Percentiles rank a stretch among this genome's conserved stretches.
Evolutionary conservation across 2,329 filamentous ascomycete species (phyloP).

Genomic region (Penicillium psychrosexuale): DNA sequence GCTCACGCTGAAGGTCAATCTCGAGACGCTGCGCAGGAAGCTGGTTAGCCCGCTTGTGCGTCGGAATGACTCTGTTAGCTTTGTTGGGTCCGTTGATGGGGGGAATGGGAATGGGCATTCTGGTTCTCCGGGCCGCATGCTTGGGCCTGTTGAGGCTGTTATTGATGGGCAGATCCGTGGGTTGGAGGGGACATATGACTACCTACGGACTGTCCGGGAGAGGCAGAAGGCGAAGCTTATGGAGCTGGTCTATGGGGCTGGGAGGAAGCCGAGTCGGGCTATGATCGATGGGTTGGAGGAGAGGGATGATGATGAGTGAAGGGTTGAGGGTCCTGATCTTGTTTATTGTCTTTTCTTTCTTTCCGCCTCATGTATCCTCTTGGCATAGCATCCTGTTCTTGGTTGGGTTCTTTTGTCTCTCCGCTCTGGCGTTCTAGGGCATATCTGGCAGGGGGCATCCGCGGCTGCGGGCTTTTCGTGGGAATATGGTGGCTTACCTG

Average conservation of each 20-base stretch:
- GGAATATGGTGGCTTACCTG: conserved; percentile 1
- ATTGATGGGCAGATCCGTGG: conserved; percentile 79
- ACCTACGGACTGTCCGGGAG: conserved; percentile 71
- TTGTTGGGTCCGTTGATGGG: conserved; percentile 31
- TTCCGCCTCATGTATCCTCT: background rate
- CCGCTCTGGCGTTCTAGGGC: conserved; percentile 7
- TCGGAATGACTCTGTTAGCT: conserved; percentile 54
- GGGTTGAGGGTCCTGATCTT: background rate
- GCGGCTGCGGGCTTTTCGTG: background rate
- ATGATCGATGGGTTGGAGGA: conserved; percentile 24
- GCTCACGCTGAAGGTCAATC: conserved; percentile 76
- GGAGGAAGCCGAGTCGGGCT: conserved; percentile 29
- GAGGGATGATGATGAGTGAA: conserved; percentile 13
- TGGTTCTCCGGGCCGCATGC: conserved; percentile 51
- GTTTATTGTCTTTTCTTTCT: background rate
- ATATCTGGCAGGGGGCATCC: conserved; percentile 1
- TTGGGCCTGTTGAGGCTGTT: conserved; percentile 56
- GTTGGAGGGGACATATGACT: conserved; percentile 72
- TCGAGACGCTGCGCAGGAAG: conserved; percentile 79
- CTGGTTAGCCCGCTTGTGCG: conserved; percentile 80
- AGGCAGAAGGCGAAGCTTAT: conserved; percentile 79
- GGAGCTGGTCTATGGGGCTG: conserved; percentile 69
- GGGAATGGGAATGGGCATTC: conserved; percentile 16
- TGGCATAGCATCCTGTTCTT: conserved; percentile 4
- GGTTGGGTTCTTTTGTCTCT: background rate